Conservation (phyloP, 768 basidiomycete genomes). For the Tubosaeta sp. region DNA sequence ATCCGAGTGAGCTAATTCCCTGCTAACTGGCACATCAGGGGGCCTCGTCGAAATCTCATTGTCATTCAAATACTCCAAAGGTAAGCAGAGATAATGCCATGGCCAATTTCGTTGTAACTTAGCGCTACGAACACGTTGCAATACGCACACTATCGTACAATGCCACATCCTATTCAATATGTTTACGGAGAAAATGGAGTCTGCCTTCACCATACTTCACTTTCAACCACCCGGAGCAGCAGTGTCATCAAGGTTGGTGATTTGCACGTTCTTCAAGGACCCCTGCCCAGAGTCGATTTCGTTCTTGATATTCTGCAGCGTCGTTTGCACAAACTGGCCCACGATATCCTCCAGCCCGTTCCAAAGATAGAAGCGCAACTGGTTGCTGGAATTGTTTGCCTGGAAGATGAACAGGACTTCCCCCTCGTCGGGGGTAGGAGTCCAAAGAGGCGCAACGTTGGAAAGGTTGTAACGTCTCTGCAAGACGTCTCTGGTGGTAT, state of each 20-base stretch:
- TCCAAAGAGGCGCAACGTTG: neutral
- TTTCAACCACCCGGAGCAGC: too few species aligned
- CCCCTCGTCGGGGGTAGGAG: neutral
- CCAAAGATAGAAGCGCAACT: neutral
- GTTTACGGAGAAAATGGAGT: neutral
- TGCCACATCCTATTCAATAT: neutral
- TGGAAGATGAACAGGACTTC: conserved; percentile 2
- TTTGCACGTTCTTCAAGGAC: neutral
- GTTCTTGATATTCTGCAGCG: neutral
- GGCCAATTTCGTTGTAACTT: too few species aligned
- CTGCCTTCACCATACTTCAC: too few species aligned
- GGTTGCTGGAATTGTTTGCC: neutral
- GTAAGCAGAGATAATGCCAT: too few species aligned
- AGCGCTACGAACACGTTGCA: too few species aligned
- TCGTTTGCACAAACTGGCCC: neutral
- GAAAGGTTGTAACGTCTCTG: neutral
- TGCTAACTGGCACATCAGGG: too few species aligned
- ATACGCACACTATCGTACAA: neutral
- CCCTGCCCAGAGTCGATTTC: neutral
- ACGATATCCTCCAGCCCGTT: neutral
- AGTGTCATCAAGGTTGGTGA: neutral
- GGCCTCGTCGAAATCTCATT: too few species aligned
- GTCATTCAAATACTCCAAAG: too few species aligned
- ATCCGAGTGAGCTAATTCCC: too few species aligned
- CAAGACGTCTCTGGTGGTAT: neutral